Conservation (phyloP, 371 early-diverging fungal species). For the Blakeslea trispora region DNA sequence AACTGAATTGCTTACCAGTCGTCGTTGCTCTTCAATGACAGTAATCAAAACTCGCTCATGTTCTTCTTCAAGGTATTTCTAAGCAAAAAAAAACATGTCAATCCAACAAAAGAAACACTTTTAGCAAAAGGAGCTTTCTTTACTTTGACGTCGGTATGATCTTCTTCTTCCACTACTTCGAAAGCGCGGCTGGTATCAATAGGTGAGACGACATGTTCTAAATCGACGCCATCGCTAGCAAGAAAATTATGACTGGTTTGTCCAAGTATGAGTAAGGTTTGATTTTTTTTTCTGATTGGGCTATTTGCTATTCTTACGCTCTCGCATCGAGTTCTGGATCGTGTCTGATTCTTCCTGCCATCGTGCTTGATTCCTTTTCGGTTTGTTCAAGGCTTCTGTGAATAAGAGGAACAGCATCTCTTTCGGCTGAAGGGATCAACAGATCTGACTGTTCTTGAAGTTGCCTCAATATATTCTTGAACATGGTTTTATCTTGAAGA, state of each 20-base stretch:
- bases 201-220: slow-evolving; percentile 18
- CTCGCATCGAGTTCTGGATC: slow-evolving; percentile 24
- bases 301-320: slow-evolving; percentile 16
- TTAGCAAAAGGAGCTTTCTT: too few species aligned
- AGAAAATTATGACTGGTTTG: slow-evolving; percentile 44
- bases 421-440: neutral
- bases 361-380: slow-evolving; percentile 6
- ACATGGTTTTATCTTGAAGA: slow-evolving; percentile 5
- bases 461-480: slow-evolving; percentile 8
- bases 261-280: too few species aligned
- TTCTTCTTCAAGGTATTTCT: slow-evolving; percentile 20
- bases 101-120: neutral
- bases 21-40: slow-evolving; percentile 19
- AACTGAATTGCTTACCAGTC: neutral
- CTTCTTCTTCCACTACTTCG: slow-evolving; percentile 10
- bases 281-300: too few species aligned
- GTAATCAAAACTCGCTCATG: slow-evolving; percentile 20
- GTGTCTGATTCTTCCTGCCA: slow-evolving; percentile 13
- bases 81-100: neutral
- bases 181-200: slow-evolving; percentile 11
- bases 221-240: slow-evolving; percentile 41
- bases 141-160: slow-evolving; percentile 23
- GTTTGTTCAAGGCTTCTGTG: slow-evolving; percentile 14
- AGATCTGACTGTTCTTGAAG: slow-evolving; percentile 12
- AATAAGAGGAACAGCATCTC: neutral